Evolutionary conservation across 164 flowering plant species (phyloP).

Genomic region (Dillenia suffruticosa): DNA sequence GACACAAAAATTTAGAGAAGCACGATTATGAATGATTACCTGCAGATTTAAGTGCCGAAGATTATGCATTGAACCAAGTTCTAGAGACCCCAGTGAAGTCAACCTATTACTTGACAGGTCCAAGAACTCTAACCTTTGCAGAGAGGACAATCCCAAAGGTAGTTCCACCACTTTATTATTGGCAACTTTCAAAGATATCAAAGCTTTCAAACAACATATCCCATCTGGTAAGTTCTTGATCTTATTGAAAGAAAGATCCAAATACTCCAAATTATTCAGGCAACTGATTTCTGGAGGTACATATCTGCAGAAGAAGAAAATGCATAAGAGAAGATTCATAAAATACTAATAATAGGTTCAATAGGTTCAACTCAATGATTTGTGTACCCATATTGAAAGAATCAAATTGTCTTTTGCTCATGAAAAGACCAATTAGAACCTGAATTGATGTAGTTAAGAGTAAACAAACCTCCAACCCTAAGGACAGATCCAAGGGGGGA

Average conservation of each 20-base stretch:
- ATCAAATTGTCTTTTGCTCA: too few relatives aligned
- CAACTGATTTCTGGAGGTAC: slow-evolving; percentile 89
- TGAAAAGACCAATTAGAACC: too few relatives aligned
- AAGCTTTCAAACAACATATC: slow-evolving; percentile 53
- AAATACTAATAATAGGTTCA: neutral
- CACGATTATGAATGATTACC: slow-evolving; percentile 32
- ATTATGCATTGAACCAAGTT: slow-evolving; percentile 59
- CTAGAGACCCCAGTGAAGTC: slow-evolving; percentile 68
- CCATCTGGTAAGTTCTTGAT: slow-evolving; percentile 74
- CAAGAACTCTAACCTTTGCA: slow-evolving; percentile 64
- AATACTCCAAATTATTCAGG: slow-evolving; percentile 63
- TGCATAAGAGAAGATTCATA: neutral
- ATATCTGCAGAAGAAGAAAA: slow-evolving; percentile 43
- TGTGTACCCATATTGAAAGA: neutral
- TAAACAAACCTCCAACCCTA: too few relatives aligned
- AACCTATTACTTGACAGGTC: slow-evolving; percentile 86
- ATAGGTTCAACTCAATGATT: neutral
- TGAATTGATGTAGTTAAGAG: too few relatives aligned
- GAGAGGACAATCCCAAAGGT: slow-evolving; percentile 51
- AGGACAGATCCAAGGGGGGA: neutral
- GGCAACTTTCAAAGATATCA: slow-evolving; percentile 67
- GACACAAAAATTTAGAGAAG: too few relatives aligned
- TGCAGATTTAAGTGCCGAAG: slow-evolving; percentile 74
- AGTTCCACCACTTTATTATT: slow-evolving; percentile 77
- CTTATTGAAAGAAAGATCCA: slow-evolving; percentile 92